Evolutionary conservation across 2,329 filamentous ascomycete genomes (phyloP).

Genomic region (Clarireedia sp.): DNA sequence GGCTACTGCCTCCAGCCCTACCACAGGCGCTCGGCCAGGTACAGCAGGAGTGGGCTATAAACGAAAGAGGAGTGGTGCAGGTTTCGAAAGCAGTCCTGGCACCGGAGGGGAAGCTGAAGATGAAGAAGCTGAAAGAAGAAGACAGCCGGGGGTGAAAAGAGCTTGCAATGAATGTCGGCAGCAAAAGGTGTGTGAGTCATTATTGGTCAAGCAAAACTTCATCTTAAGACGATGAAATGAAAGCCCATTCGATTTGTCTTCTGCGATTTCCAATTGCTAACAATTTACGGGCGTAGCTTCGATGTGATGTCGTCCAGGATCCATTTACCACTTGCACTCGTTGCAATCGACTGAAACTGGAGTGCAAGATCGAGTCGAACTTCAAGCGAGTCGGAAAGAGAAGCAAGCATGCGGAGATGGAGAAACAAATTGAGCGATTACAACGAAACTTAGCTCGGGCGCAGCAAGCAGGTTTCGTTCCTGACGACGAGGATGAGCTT

Average conservation of each 20-base stretch:
- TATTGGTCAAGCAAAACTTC: background rate
- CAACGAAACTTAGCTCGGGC: constrained; percentile 54
- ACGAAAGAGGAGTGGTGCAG: constrained; percentile 49
- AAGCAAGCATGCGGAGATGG: constrained; percentile 79
- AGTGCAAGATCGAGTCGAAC: constrained; percentile 81
- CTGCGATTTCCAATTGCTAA: constrained; percentile 3
- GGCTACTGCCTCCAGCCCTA: constrained; percentile 26
- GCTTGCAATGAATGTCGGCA: constrained; percentile 81
- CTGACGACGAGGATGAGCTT: constrained; percentile 47
- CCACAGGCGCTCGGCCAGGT: constrained; percentile 22
- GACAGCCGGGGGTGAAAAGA: constrained; percentile 64
- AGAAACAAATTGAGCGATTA: constrained; percentile 67
- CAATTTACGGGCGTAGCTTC: constrained; percentile 45
- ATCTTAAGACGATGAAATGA: background rate
- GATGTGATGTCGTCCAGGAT: constrained; percentile 77
- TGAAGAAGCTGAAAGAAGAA: constrained; percentile 50
- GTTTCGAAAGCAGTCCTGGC: constrained; percentile 53
- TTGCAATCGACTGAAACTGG: constrained; percentile 70
- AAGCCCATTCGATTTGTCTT: background rate
- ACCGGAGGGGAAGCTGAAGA: constrained; percentile 49
- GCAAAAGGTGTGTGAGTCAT: constrained; percentile 60
- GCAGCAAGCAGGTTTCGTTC: constrained; percentile 47
- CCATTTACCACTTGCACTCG: constrained; percentile 71
- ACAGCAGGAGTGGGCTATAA: constrained; percentile 34
- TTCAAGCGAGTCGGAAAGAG: constrained; percentile 81